Conservation (phyloP, 75 land plant species). For the Pinus albicaulis region DNA sequence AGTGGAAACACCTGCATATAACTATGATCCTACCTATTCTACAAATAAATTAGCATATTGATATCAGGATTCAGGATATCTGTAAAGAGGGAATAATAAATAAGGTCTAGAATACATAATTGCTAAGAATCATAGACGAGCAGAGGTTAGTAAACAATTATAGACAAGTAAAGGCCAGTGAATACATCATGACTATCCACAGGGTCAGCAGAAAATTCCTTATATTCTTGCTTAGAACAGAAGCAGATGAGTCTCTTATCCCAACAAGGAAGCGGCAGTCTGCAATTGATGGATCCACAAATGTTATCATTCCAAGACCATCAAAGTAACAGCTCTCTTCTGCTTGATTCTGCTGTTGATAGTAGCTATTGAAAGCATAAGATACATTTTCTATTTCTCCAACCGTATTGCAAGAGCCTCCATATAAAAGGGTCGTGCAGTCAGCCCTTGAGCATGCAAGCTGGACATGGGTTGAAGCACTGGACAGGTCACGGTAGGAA, state of each 20-base stretch:
- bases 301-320: slow-evolving; percentile 66
- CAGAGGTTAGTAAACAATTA: too few relatives aligned
- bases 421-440: slow-evolving; percentile 68
- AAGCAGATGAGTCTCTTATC: slow-evolving; percentile 22
- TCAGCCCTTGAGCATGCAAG: slow-evolving; percentile 74
- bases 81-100: too few relatives aligned
- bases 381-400: slow-evolving; percentile 61
- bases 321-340: slow-evolving; percentile 55
- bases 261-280: slow-evolving; percentile 73
- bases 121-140: too few relatives aligned
- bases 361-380: slow-evolving; percentile 90
- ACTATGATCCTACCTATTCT: too few relatives aligned
- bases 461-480: slow-evolving; percentile 46
- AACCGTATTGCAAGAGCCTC: slow-evolving; percentile 72
- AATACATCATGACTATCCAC: too few relatives aligned
- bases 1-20: too few relatives aligned
- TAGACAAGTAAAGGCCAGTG: too few relatives aligned
- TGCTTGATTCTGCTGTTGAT: slow-evolving; percentile 64
- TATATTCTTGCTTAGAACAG: not conserved
- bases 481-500: slow-evolving; percentile 37
- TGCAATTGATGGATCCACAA: slow-evolving; percentile 70
- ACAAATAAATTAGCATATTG: too few relatives aligned
- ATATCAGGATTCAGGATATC: too few relatives aligned
- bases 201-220: too few relatives aligned
- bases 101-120: too few relatives aligned